phyloP scores from a whole-genome alignment of 1,139 yeast species.

The Taphrina flavorubra region DNA sequence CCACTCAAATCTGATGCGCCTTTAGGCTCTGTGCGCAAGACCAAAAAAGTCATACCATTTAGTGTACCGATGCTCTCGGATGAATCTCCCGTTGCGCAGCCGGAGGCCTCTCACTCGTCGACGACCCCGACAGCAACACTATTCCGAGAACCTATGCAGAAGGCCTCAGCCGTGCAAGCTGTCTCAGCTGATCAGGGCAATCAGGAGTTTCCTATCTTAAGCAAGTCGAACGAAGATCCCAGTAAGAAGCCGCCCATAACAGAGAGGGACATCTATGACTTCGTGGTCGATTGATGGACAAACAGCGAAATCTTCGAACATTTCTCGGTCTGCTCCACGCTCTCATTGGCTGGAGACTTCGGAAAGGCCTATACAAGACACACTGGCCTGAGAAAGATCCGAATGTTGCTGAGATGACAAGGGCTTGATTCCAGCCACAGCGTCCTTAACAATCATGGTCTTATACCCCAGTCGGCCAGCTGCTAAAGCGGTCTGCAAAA shows the following conservation, averaged over 20 bases:
- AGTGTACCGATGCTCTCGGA: neutral
- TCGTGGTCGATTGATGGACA: neutral
- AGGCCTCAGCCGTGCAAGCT: neutral
- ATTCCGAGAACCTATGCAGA: neutral
- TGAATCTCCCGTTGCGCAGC: neutral
- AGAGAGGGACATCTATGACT: slow-evolving; percentile 5
- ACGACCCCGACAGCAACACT: neutral
- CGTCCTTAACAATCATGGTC: slow-evolving; percentile 26
- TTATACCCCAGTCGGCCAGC: slow-evolving; percentile 14
- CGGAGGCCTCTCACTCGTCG: neutral
- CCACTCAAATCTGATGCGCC: neutral
- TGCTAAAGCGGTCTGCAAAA: slow-evolving; percentile 30
- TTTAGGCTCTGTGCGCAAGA: neutral
- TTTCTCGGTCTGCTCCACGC: no score
- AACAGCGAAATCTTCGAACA: no score
- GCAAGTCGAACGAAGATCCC: no score
- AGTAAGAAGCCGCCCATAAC: neutral
- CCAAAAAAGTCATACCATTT: neutral
- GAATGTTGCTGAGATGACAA: slow-evolving; percentile 2
- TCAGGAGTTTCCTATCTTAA: no score
- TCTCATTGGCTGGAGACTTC: neutral
- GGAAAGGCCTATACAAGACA: neutral
- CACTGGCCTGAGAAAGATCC: neutral
- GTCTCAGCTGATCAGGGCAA: neutral
- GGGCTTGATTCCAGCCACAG: slow-evolving; percentile 21